Percentiles rank a stretch among this genome's conserved stretches.
phyloP scores from a whole-genome alignment of 2,329 filamentous ascomycete genomes.

The Colletotrichum sp. region DNA sequence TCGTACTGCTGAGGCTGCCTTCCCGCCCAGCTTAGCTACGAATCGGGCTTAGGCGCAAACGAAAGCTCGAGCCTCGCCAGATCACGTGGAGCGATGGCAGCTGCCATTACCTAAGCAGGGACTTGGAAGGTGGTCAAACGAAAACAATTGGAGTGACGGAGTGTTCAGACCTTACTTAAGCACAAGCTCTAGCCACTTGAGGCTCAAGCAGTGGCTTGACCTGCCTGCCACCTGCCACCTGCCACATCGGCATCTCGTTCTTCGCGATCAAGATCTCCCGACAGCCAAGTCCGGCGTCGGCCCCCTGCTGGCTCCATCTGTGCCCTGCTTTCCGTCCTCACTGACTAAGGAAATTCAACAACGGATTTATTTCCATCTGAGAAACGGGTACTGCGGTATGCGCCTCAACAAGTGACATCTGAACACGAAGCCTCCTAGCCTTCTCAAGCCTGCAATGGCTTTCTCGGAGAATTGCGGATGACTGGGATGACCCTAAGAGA shows the following conservation, averaged over 20 bases:
- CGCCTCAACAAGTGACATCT: background rate
- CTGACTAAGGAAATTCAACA: background rate
- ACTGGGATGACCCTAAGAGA: slow-evolving; percentile 5
- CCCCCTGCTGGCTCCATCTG: background rate
- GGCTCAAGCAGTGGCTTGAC: background rate
- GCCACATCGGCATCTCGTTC: background rate
- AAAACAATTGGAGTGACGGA: background rate
- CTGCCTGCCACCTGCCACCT: background rate
- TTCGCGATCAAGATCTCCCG: background rate
- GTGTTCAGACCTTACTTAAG: background rate
- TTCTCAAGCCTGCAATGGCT: background rate
- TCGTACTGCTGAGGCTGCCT: slow-evolving; percentile 31
- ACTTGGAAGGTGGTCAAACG: background rate
- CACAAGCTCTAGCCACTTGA: background rate
- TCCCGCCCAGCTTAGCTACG: slow-evolving; percentile 23
- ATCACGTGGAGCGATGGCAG: slow-evolving; percentile 5
- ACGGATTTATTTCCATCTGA: background rate
- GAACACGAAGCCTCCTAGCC: background rate
- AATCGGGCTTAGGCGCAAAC: slow-evolving; percentile 19
- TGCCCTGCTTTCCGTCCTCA: background rate
- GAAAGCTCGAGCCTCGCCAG: slow-evolving; percentile 22
- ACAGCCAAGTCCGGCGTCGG: slow-evolving; percentile 9
- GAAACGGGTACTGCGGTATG: background rate
- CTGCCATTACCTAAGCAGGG: background rate
- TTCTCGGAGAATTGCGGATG: slow-evolving; percentile 14